Conservation (phyloP, 2,329 filamentous ascomycete species). For the Exophiala lecanii-corni region DNA sequence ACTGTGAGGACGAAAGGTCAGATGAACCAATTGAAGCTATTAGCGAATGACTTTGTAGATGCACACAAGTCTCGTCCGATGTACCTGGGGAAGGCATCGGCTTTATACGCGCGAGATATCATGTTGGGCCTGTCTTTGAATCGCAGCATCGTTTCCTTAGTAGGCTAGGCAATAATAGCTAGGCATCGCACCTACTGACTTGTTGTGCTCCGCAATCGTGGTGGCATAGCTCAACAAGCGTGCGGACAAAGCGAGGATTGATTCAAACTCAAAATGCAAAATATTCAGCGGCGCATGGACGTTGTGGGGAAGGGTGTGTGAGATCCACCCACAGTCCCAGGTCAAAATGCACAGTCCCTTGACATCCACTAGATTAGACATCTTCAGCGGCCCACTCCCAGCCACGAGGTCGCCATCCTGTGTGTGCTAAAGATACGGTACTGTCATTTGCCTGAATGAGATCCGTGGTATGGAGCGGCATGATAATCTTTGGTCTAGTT, state of each 20-base stretch:
- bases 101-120: no score
- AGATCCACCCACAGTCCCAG: not conserved
- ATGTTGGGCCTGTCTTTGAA: no score
- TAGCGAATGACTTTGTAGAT: not conserved
- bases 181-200: no score
- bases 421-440: no score
- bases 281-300: no score
- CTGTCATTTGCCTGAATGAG: no score
- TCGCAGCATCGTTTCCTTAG: no score
- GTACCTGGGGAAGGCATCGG: no score
- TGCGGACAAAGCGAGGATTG: not conserved
- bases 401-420: not conserved
- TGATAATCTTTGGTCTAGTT: no score
- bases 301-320: not conserved
- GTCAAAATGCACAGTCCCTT: not conserved
- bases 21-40: conserved; percentile 1
- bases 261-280: not conserved
- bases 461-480: no score
- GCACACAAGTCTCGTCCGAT: no score
- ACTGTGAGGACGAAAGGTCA: not conserved
- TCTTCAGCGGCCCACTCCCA: not conserved
- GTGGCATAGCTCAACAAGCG: not conserved
- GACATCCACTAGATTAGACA: not conserved
- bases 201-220: not conserved
- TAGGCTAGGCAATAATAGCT: no score